Evolutionary conservation across 2,329 filamentous ascomycete species (phyloP).

Genomic region (Botrytis porri): DNA sequence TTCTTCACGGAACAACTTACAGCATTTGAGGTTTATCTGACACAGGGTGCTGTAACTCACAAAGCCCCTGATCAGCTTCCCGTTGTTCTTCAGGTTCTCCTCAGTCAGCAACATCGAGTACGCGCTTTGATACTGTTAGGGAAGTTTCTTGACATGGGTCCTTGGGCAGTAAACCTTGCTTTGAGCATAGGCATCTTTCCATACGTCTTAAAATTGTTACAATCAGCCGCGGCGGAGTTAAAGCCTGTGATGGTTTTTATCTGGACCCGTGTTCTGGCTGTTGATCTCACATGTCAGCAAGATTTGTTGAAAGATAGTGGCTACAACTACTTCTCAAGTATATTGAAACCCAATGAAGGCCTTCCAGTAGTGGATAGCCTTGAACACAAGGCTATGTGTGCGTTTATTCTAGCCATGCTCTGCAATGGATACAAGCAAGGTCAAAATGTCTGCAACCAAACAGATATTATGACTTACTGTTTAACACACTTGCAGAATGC

Average conservation of each 20-base stretch:
- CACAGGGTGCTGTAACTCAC: slow-evolving; percentile 76
- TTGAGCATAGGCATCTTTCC: slow-evolving; percentile 98
- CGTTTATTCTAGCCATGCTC: slow-evolving; percentile 95
- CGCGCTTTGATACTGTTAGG: slow-evolving; percentile 87
- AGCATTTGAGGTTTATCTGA: slow-evolving; percentile 93
- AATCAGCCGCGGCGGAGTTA: slow-evolving; percentile 89
- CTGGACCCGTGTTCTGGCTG: slow-evolving; percentile 92
- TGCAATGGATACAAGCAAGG: slow-evolving; percentile 93
- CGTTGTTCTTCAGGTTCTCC: slow-evolving; percentile 89
- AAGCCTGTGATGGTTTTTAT: slow-evolving; percentile 99
- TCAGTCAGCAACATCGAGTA: slow-evolving; percentile 92
- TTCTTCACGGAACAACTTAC: slow-evolving; percentile 98
- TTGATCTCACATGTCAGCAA: slow-evolving; percentile 88
- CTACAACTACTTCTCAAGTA: slow-evolving; percentile 93
- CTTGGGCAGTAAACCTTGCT: slow-evolving; percentile 97
- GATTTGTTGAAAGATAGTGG: slow-evolving; percentile 96
- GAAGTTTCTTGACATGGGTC: slow-evolving; percentile 90
- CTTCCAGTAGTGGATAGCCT: slow-evolving; percentile 84
- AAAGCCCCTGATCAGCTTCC: slow-evolving; percentile 92
- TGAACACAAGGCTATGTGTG: slow-evolving; percentile 98
- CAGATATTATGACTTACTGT: slow-evolving; percentile 86
- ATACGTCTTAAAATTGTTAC: slow-evolving; percentile 94
- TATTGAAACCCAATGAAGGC: slow-evolving; percentile 78
- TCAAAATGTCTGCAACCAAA: slow-evolving; percentile 85
- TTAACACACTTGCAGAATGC: slow-evolving; percentile 78